Conservation (phyloP, 768 basidiomycete genomes). For the Amanita pallidorosea region DNA sequence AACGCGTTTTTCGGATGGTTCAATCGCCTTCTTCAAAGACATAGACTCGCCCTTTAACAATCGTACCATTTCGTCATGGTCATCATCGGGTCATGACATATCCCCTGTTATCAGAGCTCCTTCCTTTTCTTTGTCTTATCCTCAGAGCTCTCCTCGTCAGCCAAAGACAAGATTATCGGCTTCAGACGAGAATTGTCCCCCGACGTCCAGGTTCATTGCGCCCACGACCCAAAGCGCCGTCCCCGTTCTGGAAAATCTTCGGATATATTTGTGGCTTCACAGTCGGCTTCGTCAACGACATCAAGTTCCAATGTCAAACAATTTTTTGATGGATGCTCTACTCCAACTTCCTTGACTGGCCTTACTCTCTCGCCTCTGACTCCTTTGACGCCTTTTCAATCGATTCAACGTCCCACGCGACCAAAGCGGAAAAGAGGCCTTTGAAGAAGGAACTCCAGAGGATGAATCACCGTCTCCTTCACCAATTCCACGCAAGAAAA, state of each 20-base stretch:
- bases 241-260: background rate
- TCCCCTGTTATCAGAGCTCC: conserved; percentile 20
- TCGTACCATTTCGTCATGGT: background rate
- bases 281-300: background rate
- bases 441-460: background rate
- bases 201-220: background rate
- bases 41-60: conserved; percentile 4
- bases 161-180: background rate
- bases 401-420: background rate
- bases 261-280: background rate
- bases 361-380: conserved; percentile 17
- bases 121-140: background rate
- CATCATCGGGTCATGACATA: conserved; percentile 14
- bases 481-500: background rate
- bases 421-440: background rate
- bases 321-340: background rate
- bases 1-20: background rate
- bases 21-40: conserved; percentile 2
- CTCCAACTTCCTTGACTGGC: conserved; percentile 1
- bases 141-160: background rate
- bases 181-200: background rate
- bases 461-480: conserved; percentile 4
- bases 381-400: conserved; percentile 13
- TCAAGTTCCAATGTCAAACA: background rate
- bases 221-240: conserved; percentile 1